Percentiles rank a stretch among this genome's conserved stretches.
phyloP scores from a whole-genome alignment of 768 basidiomycete species.

The Tulasnella sp. region DNA sequence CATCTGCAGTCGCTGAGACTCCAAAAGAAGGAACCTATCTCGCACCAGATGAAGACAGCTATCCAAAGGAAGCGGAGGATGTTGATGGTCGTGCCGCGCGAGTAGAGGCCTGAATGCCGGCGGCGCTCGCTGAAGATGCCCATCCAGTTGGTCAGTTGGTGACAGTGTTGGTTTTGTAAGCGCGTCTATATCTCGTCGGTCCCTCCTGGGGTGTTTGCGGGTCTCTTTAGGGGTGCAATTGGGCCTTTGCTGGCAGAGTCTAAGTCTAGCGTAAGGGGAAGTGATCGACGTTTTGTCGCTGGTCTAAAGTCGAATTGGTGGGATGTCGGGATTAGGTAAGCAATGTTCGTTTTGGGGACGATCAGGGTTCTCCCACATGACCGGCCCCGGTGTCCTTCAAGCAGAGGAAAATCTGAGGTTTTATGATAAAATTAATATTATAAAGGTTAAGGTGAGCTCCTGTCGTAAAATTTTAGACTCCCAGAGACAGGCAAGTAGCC shows the following conservation, averaged over 20 bases:
- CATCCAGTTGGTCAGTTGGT: slow-evolving; percentile 5
- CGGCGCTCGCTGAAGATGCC: slow-evolving; percentile 24
- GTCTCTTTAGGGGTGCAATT: background rate
- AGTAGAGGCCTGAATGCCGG: slow-evolving; percentile 30
- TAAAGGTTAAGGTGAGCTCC: too few relatives aligned
- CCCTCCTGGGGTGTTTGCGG: background rate
- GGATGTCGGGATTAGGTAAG: background rate
- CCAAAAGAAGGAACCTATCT: slow-evolving; percentile 60
- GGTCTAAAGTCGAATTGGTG: background rate
- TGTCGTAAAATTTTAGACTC: too few relatives aligned
- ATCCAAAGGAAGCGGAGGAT: slow-evolving; percentile 64
- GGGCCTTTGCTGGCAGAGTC: background rate
- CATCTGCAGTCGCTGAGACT: slow-evolving; percentile 59
- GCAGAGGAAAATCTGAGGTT: too few relatives aligned
- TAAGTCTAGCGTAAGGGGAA: slow-evolving; percentile 10
- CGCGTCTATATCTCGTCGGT: background rate
- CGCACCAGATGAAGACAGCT: slow-evolving; percentile 67
- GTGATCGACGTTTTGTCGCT: slow-evolving; percentile 14
- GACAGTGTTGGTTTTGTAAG: background rate
- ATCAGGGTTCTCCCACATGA: background rate
- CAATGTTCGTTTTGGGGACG: background rate
- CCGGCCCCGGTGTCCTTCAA: too few relatives aligned
- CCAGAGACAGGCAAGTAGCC: too few relatives aligned
- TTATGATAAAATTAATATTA: too few relatives aligned
- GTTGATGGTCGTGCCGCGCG: slow-evolving; percentile 43